phyloP scores from a whole-genome alignment of 1,284 basidiomycete genomes.

The Heliocybe sulcata region DNA sequence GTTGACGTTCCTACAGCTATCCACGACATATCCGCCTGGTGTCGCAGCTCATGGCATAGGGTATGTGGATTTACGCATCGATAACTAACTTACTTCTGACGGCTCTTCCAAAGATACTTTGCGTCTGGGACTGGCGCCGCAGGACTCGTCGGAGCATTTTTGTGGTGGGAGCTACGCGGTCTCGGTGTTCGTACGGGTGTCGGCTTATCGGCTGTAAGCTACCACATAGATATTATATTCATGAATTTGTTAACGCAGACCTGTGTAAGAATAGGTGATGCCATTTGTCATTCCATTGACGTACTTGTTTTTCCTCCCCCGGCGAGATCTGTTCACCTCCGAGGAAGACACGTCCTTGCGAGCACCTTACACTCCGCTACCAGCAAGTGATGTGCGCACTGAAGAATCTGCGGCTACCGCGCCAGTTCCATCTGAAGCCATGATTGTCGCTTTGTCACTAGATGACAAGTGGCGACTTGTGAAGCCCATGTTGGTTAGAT shows the following conservation, averaged over 20 bases:
- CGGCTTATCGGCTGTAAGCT: conserved; percentile 66
- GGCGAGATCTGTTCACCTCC: conserved; percentile 35
- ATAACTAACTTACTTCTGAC: not conserved
- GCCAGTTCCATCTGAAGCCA: conserved; percentile 3
- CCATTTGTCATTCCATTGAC: conserved; percentile 71
- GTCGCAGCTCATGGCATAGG: conserved; percentile 68
- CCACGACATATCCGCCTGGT: conserved; percentile 75
- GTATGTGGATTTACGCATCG: conserved; percentile 26
- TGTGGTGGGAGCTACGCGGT: conserved; percentile 92
- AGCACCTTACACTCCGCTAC: conserved; percentile 48
- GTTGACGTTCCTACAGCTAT: conserved; percentile 90
- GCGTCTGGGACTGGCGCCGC: conserved; percentile 93
- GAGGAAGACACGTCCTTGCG: conserved; percentile 30
- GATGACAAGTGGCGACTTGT: conserved; percentile 75
- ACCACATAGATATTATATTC: conserved; percentile 1
- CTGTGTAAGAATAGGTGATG: conserved; percentile 45
- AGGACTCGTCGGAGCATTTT: conserved; percentile 84
- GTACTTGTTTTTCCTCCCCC: conserved; percentile 73
- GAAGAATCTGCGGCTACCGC: conserved; percentile 22
- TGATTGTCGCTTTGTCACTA: conserved; percentile 40
- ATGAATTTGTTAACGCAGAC: not conserved
- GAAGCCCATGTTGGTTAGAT: conserved; percentile 65
- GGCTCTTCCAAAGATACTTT: conserved; percentile 53
- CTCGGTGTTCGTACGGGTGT: conserved; percentile 83
- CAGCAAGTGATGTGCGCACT: conserved; percentile 16